Evolutionary conservation across 2,329 filamentous ascomycete genomes (phyloP), one percentile per base, ranked within the genome.

Genomic region (Ophiocordyceps camponoti-floridani): DNA sequence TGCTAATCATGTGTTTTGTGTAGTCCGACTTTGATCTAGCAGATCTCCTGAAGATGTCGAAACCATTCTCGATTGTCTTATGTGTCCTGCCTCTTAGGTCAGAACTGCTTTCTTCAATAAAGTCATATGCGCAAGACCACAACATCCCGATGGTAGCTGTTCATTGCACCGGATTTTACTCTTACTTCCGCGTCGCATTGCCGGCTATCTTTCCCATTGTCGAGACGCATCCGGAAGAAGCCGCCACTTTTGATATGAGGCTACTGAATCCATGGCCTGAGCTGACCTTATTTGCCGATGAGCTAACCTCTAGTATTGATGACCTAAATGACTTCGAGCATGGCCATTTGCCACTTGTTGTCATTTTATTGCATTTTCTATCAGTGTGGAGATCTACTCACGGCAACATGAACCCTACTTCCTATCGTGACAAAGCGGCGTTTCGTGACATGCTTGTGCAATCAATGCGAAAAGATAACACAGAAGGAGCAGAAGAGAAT

Each of bases 401-500:
- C 52, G 67, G 75, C 44, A 84, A 82, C 14, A 68, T 73, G 30
- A 66, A 74, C 35, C 91, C 91, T 4, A 68, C 68, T 11, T 80
- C 70, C 3, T 95, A 93, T 63, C 77, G 81, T 49, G 86, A 96
- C 50, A 98, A 98, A 67, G 79, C 71, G 8, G 79, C 79, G 13
- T 96, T 98, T 58, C 73, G 84, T 46, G 73, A 79, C 27, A 62
- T 80, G 12, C 76, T 98, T 1, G 68, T 77, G 11, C 68, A 70
- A 6, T 77, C 73, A 3, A 75, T 82, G 52, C 76, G 87, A 52
- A 83, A 68, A 43, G 67, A 81, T 52, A 93, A 78, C 47, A 61
- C 85, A 0, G 87, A 94, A 59, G 88, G 87, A 41, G 84, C 83
- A 46, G 91, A 98, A 58, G 91, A 98, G 65, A 98, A 98, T 60